phyloP scores from a whole-genome alignment of 768 basidiomycete genomes.

The Basidioascus undulatus region DNA sequence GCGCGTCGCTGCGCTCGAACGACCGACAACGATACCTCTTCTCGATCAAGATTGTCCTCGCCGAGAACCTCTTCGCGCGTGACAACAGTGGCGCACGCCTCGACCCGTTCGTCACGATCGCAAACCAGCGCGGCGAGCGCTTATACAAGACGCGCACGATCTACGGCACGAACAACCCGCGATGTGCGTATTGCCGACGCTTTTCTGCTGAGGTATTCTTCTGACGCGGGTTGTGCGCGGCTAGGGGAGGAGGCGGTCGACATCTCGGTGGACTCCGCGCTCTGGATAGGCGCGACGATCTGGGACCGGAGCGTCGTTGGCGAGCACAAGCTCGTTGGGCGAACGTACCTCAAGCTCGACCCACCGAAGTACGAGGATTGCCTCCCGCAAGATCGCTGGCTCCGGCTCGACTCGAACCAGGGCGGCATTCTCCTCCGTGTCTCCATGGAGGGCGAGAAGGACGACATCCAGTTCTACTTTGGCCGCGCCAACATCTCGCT shows the following conservation, averaged over 20 bases:
- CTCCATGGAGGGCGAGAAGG: constrained; percentile 97
- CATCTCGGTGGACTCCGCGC: constrained; percentile 68
- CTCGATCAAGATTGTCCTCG: constrained; percentile 76
- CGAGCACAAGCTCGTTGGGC: constrained; percentile 39
- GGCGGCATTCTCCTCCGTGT: constrained; percentile 68
- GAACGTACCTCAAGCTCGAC: constrained; percentile 78
- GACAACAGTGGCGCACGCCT: constrained; percentile 56
- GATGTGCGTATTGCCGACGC: constrained; percentile 35
- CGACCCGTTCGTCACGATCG: constrained; percentile 83
- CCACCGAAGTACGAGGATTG: constrained; percentile 70
- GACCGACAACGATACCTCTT: constrained; percentile 55
- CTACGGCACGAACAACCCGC: constrained; percentile 68
- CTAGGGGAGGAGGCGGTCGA: constrained; percentile 95
- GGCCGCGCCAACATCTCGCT: constrained; percentile 64
- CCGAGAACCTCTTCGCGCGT: constrained; percentile 33
- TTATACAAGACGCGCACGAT: constrained; percentile 88
- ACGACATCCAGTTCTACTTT: constrained; percentile 92
- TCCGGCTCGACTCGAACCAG: constrained; percentile 52
- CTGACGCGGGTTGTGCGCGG: not conserved
- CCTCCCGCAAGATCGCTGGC: constrained; percentile 72
- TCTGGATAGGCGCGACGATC: constrained; percentile 93
- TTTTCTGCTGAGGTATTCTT: constrained; percentile 5
- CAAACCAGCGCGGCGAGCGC: constrained; percentile 70
- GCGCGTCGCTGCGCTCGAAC: constrained; percentile 9
- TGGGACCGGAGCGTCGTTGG: constrained; percentile 73